Percentiles rank a stretch among this genome's conserved stretches.
phyloP scores from a whole-genome alignment of 2,329 filamentous ascomycete genomes.

The Phyllosticta citrichinensis region DNA sequence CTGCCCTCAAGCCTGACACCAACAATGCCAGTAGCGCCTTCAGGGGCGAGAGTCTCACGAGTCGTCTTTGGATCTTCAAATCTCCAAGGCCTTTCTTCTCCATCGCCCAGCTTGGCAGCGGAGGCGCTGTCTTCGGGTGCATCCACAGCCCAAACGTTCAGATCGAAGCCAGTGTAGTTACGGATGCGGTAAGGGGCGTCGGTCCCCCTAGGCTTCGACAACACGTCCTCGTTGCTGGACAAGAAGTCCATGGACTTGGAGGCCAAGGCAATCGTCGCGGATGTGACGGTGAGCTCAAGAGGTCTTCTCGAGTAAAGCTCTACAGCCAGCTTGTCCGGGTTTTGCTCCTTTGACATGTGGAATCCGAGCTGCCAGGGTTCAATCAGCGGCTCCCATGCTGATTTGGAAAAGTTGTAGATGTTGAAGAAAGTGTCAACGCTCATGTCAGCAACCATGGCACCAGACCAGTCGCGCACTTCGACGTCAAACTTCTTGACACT shows the following conservation, averaged over 20 bases:
- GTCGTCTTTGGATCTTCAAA: slow-evolving; percentile 97
- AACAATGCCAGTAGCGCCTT: slow-evolving; percentile 70
- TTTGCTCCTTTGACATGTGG: slow-evolving; percentile 68
- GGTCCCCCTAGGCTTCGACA: slow-evolving; percentile 82
- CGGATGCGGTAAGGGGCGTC: slow-evolving; percentile 90
- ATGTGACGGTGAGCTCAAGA: slow-evolving; percentile 86
- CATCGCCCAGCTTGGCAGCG: slow-evolving; percentile 70
- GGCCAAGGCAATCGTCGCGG: slow-evolving; percentile 82
- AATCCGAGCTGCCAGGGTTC: slow-evolving; percentile 96
- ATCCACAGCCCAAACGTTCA: slow-evolving; percentile 66
- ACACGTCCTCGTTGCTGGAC: slow-evolving; percentile 75
- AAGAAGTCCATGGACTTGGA: slow-evolving; percentile 92
- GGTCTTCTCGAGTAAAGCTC: slow-evolving; percentile 82
- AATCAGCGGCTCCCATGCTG: slow-evolving; percentile 90
- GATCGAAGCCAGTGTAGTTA: slow-evolving; percentile 90
- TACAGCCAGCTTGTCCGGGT: slow-evolving; percentile 66
- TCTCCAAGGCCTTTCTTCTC: slow-evolving; percentile 86
- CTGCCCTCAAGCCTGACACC: slow-evolving; percentile 81
- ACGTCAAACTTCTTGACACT: slow-evolving; percentile 85
- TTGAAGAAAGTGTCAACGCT: slow-evolving; percentile 92
- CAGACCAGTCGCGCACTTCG: slow-evolving; percentile 83
- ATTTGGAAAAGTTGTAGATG: slow-evolving; percentile 98
- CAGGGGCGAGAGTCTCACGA: slow-evolving; percentile 81
- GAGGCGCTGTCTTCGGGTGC: slow-evolving; percentile 61
- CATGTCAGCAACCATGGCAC: slow-evolving; percentile 74